These are phyloP conservation scores for Capronia epimyces DNA, from an alignment of 2,329 filamentous ascomycete species.

Conservation along the genomic window DNA sequence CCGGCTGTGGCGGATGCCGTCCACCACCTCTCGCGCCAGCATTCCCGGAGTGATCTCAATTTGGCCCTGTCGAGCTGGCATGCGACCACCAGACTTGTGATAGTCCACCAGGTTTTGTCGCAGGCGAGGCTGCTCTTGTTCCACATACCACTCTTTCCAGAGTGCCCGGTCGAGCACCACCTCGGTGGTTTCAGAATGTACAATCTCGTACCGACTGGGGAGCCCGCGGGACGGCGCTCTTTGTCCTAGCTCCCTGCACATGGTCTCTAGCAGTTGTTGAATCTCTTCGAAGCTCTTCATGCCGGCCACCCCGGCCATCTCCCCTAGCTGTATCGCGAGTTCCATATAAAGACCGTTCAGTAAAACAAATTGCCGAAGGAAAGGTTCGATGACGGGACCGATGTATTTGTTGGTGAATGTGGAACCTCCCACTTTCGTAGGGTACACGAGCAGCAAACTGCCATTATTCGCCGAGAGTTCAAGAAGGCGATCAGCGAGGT, in stretches of 20 bases:
- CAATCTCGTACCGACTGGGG: constrained; percentile 40
- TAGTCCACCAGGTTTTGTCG: constrained; percentile 36
- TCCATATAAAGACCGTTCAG: constrained; percentile 56
- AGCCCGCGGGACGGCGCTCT: constrained; percentile 30
- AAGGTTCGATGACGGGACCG: constrained; percentile 56
- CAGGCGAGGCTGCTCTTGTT: constrained; percentile 58
- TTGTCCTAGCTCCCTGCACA: constrained; percentile 38
- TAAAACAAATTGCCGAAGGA: constrained; percentile 55
- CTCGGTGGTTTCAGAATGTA: constrained; percentile 49
- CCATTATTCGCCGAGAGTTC: constrained; percentile 56
- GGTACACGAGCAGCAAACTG: constrained; percentile 58
- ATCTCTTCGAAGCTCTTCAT: constrained; percentile 53
- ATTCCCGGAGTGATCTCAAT: constrained; percentile 50
- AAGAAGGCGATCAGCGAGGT: constrained; percentile 55
- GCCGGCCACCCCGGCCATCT: constrained; percentile 48
- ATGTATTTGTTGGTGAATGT: constrained; percentile 58
- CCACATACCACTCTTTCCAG: constrained; percentile 61
- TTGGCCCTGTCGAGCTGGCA: constrained; percentile 33
- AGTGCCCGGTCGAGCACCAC: constrained; percentile 48
- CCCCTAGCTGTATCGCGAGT: constrained; percentile 50
- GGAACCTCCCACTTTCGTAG: constrained; percentile 52
- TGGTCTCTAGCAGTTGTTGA: constrained; percentile 36
- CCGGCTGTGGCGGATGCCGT: constrained; percentile 50
- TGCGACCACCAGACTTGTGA: constrained; percentile 31
- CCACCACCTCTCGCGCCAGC: constrained; percentile 54